phyloP scores from a whole-genome alignment of 345 rosid genomes.

The Brassica incana region DNA sequence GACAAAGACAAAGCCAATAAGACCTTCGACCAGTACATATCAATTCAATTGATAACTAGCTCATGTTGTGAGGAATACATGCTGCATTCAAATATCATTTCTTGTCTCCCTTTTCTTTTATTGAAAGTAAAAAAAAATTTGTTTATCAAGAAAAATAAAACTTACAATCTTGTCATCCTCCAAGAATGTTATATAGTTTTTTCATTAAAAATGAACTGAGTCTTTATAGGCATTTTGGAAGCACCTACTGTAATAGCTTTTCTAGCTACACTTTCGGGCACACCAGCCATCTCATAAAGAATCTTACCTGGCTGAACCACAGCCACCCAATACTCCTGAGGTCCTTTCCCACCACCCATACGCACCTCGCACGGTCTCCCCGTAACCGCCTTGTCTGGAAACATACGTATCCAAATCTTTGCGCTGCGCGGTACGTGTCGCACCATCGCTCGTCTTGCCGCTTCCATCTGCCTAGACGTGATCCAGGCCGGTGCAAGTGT shows the following conservation, averaged over 20 bases:
- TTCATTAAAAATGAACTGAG: neutral
- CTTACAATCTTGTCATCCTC: neutral
- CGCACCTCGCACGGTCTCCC: neutral
- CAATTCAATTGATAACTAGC: neutral
- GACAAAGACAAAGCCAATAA: constrained; percentile 24
- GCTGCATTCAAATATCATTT: neutral
- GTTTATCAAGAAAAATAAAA: neutral
- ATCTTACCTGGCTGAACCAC: neutral
- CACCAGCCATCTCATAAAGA: constrained; percentile 4
- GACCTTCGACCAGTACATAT: constrained; percentile 22
- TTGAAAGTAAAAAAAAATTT: neutral
- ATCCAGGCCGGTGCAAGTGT: constrained; percentile 29
- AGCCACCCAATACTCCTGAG: neutral
- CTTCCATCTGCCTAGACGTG: constrained; percentile 26
- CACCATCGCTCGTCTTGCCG: neutral
- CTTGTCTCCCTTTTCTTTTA: neutral
- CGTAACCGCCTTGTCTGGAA: neutral
- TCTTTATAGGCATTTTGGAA: neutral
- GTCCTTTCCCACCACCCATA: constrained; percentile 9
- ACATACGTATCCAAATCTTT: neutral
- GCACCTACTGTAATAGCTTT: neutral
- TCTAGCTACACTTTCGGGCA: neutral
- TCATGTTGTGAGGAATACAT: neutral
- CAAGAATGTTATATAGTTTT: neutral
- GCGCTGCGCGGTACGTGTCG: neutral